Base-by-base conservation (phyloP, 176 grass and related monocot species). In the Triticum aestivum region DNA sequence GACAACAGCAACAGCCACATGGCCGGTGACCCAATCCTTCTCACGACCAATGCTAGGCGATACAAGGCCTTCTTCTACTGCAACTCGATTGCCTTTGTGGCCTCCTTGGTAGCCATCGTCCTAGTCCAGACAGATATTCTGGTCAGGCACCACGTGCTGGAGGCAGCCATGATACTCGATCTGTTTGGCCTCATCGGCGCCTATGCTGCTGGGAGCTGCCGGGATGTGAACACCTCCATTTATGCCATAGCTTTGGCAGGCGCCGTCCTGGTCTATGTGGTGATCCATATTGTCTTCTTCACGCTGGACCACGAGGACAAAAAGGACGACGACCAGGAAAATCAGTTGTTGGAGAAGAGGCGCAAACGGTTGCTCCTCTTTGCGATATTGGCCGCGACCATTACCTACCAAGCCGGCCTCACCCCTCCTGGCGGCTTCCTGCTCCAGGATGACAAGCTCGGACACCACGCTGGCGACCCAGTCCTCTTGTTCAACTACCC, bases 331-430 rank as follows among this genome's bases (percentile, higher is more conserved):
- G 0, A 12, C 11, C 5, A 3, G 30, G 54, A 17, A 26, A 17
- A 65, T 2, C 39, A 38, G 21, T 13, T 85, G 58, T 6, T 67
- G 29, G 83, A 86, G 17, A n/a, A 24, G 1, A 63, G 8, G 84
- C 88, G 84, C 11, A 78, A 89, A 18, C 26, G 69, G 13, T 41
- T 93, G 70, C 78, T 93, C 14, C 81, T 90, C 6, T 82, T 93
- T 9, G 88, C 84, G 3, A 90, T 87, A 17, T 30, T 93, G n/a
- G 91, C 81, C 8, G 88, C 88, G 0, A 84, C 87, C 3, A 77
- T 89, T 23, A 93, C 91, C 11, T 93, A 87, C 41, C 91, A 93
- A 81, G 91, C 84, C 2, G 91, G 91, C 24, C 35, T 93, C 5
- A 93, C 82, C 71, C 91, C 88, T 3, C 91, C 91, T 2, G 88